Base-by-base conservation (phyloP, 768 basidiomycete genomes). In the Phlegmacium glaucopus region DNA sequence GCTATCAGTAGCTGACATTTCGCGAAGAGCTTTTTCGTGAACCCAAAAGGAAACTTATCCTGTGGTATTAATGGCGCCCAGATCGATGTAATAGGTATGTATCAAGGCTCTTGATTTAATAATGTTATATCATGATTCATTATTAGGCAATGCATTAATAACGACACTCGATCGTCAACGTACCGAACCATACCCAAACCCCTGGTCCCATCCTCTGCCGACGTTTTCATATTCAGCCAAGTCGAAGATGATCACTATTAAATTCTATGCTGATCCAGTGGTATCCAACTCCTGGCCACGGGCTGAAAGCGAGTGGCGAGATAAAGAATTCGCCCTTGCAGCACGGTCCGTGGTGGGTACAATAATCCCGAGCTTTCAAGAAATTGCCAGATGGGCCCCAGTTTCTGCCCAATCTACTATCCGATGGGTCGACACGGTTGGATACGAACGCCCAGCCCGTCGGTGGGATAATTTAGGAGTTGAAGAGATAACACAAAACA, bases 211-310 rank as follows among this genome's bases (percentile, higher is more conserved):
- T 30, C 36, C 27, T 17, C 35, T 47, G 13, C 27, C 45, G 10
- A 40, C 26, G 16, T 47, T 47, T 10, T 28, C 37, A 16, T 47
- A 47, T 27, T 47, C 45, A 15, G 22, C 25, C 25, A 26, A 39
- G 39, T 39, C 38, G 3, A 39, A 30, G 30, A 16, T 47, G 29
- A 47, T 47, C n/a, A 37, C 27, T 27, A 37, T 47, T 28, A 47
- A 39, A n/a, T 39, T 41, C n/a, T 27, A 44, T 26, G 17, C 32
- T 10, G 48, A 49, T 39, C 35, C 48, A n/a, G 6, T 22, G 3
- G 25, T 47, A 29, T 44, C 51, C 4, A 16, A 15, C 4, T 8
- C 25, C 12, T 52, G 50, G 50, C 50, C 50, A 15, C 50, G 46
- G 8, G 16, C 27, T 18, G 46, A 47, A 4, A 39, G 17, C 26